Evolutionary conservation across 2,329 filamentous ascomycete genomes (phyloP).

Genomic region (Sarocladium oryzae): DNA sequence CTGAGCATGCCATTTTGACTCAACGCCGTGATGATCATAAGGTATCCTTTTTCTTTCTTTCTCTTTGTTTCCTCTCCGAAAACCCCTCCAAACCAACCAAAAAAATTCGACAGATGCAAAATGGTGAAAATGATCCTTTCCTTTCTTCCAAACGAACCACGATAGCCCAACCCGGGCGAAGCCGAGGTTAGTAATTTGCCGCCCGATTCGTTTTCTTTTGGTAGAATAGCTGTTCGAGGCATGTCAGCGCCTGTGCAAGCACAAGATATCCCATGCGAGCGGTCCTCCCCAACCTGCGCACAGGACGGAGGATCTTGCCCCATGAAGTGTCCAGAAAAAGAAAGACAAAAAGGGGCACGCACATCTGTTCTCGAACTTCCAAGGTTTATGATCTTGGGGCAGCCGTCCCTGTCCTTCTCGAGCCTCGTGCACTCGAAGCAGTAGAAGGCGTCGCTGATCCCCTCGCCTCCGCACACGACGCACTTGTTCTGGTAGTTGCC

Average conservation of each 20-base stretch:
- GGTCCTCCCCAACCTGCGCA: background rate
- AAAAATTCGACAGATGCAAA: too few relatives aligned
- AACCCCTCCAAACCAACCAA: too few relatives aligned
- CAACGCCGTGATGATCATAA: constrained; percentile 6
- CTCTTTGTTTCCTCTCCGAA: background rate
- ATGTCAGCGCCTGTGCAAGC: constrained; percentile 7
- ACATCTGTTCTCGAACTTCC: constrained; percentile 94
- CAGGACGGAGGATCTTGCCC: too few relatives aligned
- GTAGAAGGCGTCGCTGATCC: constrained; percentile 97
- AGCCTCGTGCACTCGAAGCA: constrained; percentile 97
- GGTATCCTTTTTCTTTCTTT: constrained; percentile 1
- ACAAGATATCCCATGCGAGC: constrained; percentile 34
- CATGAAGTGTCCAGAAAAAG: too few relatives aligned
- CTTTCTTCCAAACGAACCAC: background rate
- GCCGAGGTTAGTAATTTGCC: constrained; percentile 43
- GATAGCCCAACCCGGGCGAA: constrained; percentile 43
- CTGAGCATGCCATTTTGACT: background rate
- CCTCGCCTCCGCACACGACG: constrained; percentile 95
- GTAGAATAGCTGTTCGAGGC: constrained; percentile 46
- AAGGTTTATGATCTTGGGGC: constrained; percentile 98
- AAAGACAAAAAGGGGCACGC: too few relatives aligned
- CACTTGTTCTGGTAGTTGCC: constrained; percentile 99
- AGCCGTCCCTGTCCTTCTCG: constrained; percentile 95
- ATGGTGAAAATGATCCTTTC: too few relatives aligned
- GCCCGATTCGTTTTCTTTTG: constrained; percentile 61